phyloP scores from a whole-genome alignment of 441 rosid genomes.

The Pelargonium fulgidum region DNA sequence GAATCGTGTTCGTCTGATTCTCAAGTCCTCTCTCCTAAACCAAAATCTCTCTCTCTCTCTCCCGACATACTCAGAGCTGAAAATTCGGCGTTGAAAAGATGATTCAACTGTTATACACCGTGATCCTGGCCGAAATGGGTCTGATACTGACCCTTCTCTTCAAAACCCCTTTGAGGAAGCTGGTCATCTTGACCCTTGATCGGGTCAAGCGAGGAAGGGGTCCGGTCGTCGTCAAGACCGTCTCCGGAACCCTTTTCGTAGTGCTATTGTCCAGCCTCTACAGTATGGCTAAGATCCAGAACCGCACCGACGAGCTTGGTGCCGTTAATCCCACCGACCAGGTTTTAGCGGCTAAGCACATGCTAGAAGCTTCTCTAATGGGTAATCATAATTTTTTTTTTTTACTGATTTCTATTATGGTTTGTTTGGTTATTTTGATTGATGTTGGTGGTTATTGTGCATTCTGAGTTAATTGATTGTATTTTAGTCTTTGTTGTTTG shows the following conservation, averaged over 20 bases:
- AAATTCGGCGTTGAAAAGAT: constrained; percentile 20
- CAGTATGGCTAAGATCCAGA: constrained; percentile 50
- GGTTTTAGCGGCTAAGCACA: constrained; percentile 58
- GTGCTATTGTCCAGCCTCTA: constrained; percentile 54
- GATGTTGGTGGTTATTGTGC: not conserved
- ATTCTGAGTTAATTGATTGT: not conserved
- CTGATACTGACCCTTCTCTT: constrained; percentile 58
- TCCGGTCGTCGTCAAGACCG: constrained; percentile 62
- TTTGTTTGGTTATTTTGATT: not conserved
- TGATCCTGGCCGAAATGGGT: constrained; percentile 55
- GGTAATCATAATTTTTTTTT: constrained; percentile 32
- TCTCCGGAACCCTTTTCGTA: constrained; percentile 45
- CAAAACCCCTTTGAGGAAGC: constrained; percentile 70
- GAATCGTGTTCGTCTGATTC: too few species aligned
- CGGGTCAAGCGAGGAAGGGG: constrained; percentile 77
- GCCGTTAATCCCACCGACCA: constrained; percentile 71
- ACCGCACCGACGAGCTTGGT: constrained; percentile 46
- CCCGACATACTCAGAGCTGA: not conserved
- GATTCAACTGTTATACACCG: constrained; percentile 62
- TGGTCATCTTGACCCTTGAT: constrained; percentile 58
- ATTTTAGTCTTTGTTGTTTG: not conserved
- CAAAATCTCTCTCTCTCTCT: not conserved
- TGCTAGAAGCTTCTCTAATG: constrained; percentile 86
- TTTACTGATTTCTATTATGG: not conserved
- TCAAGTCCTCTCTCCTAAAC: too few species aligned